phyloP scores from a whole-genome alignment of 2,329 filamentous ascomycete species.

The Paecilomyces formosus region DNA sequence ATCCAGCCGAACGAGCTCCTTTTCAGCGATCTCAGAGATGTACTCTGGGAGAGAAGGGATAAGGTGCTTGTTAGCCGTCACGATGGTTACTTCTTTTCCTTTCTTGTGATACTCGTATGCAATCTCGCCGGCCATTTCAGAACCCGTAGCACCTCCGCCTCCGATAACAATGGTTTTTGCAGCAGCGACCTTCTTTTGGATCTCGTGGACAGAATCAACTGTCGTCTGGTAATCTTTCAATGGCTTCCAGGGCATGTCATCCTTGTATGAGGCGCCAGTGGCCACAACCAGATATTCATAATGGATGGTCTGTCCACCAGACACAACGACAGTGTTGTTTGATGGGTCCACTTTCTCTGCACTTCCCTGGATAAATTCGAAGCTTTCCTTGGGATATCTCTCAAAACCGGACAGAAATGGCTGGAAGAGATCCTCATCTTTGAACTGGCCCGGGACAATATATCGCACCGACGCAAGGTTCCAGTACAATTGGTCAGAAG shows the following conservation, averaged over 20 bases:
- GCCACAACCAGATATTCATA: slow-evolving; percentile 16
- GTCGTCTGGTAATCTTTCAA: slow-evolving; percentile 10
- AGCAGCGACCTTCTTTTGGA: slow-evolving; percentile 9
- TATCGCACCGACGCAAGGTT: slow-evolving; percentile 3
- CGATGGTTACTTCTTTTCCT: slow-evolving; percentile 9
- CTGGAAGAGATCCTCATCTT: slow-evolving; percentile 4
- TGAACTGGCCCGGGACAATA: slow-evolving; percentile 1
- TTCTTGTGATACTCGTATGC: slow-evolving; percentile 9
- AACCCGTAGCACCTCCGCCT: slow-evolving; percentile 26
- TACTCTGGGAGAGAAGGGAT: slow-evolving; percentile 1
- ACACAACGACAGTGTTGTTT: slow-evolving; percentile 6
- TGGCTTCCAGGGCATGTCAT: slow-evolving; percentile 11
- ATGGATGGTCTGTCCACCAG: not conserved
- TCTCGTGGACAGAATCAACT: slow-evolving; percentile 9
- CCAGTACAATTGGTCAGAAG: slow-evolving; percentile 5
- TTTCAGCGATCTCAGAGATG: slow-evolving; percentile 5
- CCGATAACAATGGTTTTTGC: slow-evolving; percentile 22
- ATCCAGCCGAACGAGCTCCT: slow-evolving; percentile 7
- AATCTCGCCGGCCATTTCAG: slow-evolving; percentile 25
- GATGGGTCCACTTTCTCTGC: slow-evolving; percentile 1
- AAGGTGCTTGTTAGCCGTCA: slow-evolving; percentile 1
- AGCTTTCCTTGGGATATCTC: slow-evolving; percentile 1
- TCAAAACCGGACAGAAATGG: slow-evolving; percentile 4
- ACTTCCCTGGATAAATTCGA: slow-evolving; percentile 8
- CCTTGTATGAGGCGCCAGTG: slow-evolving; percentile 8